Evolutionary conservation across 495 filamentous ascomycete genomes (phyloP).

Genomic region (Cetradonia linearis): DNA sequence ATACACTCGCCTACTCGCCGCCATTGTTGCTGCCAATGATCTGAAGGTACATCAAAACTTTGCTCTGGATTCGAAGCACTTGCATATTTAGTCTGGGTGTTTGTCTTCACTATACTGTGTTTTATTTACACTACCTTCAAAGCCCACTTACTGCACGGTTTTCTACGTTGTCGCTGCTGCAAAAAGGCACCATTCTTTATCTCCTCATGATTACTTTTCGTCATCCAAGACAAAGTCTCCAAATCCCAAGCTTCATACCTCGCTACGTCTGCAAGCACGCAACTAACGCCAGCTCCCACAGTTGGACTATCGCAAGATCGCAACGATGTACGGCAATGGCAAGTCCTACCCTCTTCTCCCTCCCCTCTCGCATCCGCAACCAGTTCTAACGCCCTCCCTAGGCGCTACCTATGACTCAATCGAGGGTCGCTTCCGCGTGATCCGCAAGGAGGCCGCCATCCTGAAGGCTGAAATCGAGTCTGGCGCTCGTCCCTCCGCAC

Average conservation of each 20-base stretch:
- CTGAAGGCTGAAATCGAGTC: constrained; percentile 27
- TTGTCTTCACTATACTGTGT: background rate
- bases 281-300: background rate
- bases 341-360: background rate
- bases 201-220: background rate
- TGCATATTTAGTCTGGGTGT: background rate
- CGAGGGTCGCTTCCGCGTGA: constrained; percentile 32
- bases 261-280: background rate
- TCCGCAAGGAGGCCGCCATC: constrained; percentile 26
- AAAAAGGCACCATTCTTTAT: background rate
- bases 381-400: background rate
- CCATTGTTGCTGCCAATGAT: constrained; percentile 30
- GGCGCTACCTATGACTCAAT: constrained; percentile 36
- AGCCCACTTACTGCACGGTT: background rate
- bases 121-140: background rate
- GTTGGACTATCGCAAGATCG: constrained; percentile 27
- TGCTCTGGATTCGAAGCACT: background rate
- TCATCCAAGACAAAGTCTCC: background rate
- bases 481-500: constrained; percentile 22
- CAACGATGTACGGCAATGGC: constrained; percentile 26
- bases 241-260: background rate
- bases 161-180: background rate
- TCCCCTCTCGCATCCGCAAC: background rate
- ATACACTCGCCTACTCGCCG: constrained; percentile 29
- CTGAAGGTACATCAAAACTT: constrained; percentile 16